Evolutionary conservation across 2,329 filamentous ascomycete genomes (phyloP), one percentile per base, ranked within the genome.

Genomic region (Cordyceps cicadae): DNA sequence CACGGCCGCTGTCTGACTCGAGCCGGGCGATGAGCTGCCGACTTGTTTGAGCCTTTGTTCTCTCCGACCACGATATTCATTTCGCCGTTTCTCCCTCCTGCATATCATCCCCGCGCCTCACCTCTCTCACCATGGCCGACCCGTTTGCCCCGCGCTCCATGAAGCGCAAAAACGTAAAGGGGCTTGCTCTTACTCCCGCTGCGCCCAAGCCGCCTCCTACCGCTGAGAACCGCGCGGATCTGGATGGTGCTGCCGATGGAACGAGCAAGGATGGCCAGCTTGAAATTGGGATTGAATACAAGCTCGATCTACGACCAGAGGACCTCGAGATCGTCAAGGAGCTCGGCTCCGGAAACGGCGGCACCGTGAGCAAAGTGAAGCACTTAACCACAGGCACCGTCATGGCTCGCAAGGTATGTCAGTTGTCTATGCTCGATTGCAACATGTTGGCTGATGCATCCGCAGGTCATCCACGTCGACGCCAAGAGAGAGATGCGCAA

Each of bases 141-240:
- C 70, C 76, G 39, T 86, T 87, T 67, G 82, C 83, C 64, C 83
- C 83, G 76, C 84, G 84, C 76, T 95, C 94, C 64, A 89, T 99
- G 87, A 97, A 97, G 87, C 88, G 93, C 81, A 97, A 97, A 85
- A 99, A 99, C 74, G 89, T 96, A 75, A 97, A 97, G 79, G 93
- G 92, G 43, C 87, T 99, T 55, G 92, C 92, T 66, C 81, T 99
- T 71, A 92, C 86, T 69, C 87, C 90, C 54, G 86, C 88, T 26
- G 82, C 88, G 52, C 87, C 90, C 48, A 90, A 91, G 64, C 79
- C 84, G 54, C 78, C 85, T 59, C 84, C 87, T 59, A 87, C 90
- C 34, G 87, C 90, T 51, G 88, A 91, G 68, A 87, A 85, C 63
- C 89, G 83, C 62, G 76, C 74, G 59, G 81, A 85, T 60, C 79